Base-by-base conservation (phyloP, 257 asterid species). In the Nicotiana tomentosiformis region DNA sequence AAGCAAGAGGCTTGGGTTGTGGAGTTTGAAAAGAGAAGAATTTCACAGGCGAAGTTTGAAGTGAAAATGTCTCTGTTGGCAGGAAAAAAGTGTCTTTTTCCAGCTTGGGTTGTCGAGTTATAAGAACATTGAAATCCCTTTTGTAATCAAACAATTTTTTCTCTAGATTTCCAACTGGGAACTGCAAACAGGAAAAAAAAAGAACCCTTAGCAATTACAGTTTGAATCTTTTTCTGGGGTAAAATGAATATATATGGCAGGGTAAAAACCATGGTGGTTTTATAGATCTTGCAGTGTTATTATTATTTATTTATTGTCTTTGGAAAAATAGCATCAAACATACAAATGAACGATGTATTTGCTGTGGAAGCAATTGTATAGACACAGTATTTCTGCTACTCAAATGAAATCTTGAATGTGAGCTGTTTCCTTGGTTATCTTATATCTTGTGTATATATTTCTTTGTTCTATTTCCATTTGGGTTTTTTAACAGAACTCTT, bases 1-100 rank as follows among this genome's bases (percentile, higher is more conserved):
- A 91, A 77, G 97, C 98, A 12, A 91, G 86, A 84, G 98, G 97
- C 32, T 78, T 91, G 81, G 98, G 95, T 10, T 84, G 88, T 81
- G 91, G 83, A 81, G 88, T 84, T 58, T 94, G 84, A 76, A 51
- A 0, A 5, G 8, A 37, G 23, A 66, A 32, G 18, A 58, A 58
- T 16, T 58, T 15, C 29, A 67, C 1, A 66, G 11, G n/a, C 49
- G 65, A 69, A 65, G 33, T 20, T 7, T 16, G 10, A 35, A 53
- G 26, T 37, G 43, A 37, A 37, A 37, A 37, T 37, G 8, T 37
- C 43, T 84, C 86, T 82, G 55, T 66, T 56, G 10, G n/a, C 64
- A 49, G 33, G 84, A 84, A 69, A 77, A 81, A 82, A 85, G 78
- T 10, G 79, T 72, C 80, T 76, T 76, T 91, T 84, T 51, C 69